Base-by-base conservation (phyloP, 2,329 filamentous ascomycete genomes). In the Arthrobotrys entomopaga region DNA sequence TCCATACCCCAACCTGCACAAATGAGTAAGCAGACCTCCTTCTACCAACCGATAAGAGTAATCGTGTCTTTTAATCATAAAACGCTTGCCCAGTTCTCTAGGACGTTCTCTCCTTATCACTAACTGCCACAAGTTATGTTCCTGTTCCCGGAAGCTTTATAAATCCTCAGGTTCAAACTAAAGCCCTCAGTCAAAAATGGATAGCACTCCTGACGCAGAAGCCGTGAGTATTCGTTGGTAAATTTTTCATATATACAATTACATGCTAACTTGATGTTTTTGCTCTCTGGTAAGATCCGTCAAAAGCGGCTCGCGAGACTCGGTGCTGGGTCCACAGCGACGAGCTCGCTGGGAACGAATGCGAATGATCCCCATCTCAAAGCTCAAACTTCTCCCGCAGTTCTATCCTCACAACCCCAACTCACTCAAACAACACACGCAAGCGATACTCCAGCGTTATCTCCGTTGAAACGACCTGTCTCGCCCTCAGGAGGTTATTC, bases 271-370 rank as follows among this genome's bases (percentile, higher is more conserved):
- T 34, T 2, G 29, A 34, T 3, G 16, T 13, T 46, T 13, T 46
- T n/a, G 6, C 19, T 5, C 15, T 8, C 13, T 20, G 20, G 13
- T 42, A 48, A 73, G 69, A 73, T 73, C 22, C 69, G 69, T 26
- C 26, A 46, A 16, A 73, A 73, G 46, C 50, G 69, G n/a, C 58
- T 73, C 13, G 69, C 69, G 6, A 48, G 69, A 20, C 69, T 73
- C 50, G 69, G 69, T 38, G 61, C 56, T 15, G 10, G 29, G 29
- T 57, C 69, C 20, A 16, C 53, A 3, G 10, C 52, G 4, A 24
- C 61, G 48, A 59, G 15, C 53, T 43, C 46, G 2, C 11, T 48
- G 8, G 15, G 22, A 26, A 15, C 60, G 10, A 48, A 46, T 42
- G 10, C 60, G 7, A 38, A 34, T 29, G 40, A 49, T 56, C 29